These are phyloP conservation scores for Ophiostoma ulmi DNA, from an alignment of 2,329 filamentous ascomycete genomes.

Conservation along the genomic window DNA sequence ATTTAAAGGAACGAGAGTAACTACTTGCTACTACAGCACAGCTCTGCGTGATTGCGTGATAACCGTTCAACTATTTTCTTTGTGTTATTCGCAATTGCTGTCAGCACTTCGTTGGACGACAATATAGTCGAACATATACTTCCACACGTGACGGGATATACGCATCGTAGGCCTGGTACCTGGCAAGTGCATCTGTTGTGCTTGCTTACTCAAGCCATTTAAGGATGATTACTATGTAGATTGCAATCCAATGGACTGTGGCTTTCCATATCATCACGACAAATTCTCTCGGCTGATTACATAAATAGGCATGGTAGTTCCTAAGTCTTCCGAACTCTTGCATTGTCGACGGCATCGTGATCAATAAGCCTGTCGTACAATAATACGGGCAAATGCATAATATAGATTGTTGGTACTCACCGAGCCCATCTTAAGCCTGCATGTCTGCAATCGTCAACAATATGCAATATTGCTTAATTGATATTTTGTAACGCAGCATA, in stretches of 20 bases:
- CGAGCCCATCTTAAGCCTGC: not conserved
- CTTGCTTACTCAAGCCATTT: not conserved
- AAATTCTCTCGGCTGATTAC: too few species aligned
- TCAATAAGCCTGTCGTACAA: not conserved
- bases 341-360: not conserved
- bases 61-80: not conserved
- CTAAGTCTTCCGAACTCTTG: not conserved
- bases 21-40: not conserved
- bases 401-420: not conserved
- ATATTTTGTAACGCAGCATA: not conserved
- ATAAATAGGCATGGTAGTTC: not conserved
- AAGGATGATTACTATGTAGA: not conserved
- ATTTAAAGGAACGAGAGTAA: not conserved
- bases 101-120: too few species aligned
- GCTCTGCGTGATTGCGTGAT: not conserved
- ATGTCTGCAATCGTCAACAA: not conserved
- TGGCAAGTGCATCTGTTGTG: not conserved
- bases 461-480: slow-evolving; percentile 1
- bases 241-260: not conserved
- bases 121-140: not conserved
- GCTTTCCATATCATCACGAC: not conserved
- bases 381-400: not conserved
- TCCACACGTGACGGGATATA: not conserved
- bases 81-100: not conserved
- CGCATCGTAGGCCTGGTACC: not conserved